Evolutionary conservation across 2,329 filamentous ascomycete genomes (phyloP).

Genomic region (Colletotrichum orchidophilum): DNA sequence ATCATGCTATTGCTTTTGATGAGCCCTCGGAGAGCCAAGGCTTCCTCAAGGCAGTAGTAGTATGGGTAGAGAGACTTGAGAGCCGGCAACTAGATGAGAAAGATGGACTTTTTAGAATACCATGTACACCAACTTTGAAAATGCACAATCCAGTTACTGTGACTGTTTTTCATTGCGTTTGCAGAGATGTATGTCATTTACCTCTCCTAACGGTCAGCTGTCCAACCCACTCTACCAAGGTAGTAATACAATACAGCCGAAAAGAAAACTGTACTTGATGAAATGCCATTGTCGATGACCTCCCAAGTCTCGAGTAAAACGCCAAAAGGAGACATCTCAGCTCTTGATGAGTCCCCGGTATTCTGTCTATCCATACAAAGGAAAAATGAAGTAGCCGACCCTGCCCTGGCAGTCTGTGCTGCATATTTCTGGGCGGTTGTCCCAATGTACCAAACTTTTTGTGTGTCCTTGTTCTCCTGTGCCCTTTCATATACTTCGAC

Average conservation of each 20-base stretch:
- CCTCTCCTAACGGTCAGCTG: background rate
- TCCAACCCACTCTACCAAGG: background rate
- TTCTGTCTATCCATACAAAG: constrained; percentile 40
- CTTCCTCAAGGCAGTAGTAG: background rate
- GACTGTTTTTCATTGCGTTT: too few species aligned
- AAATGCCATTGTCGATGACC: background rate
- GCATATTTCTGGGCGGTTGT: constrained; percentile 27
- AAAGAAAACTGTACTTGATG: constrained; percentile 1
- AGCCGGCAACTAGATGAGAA: background rate
- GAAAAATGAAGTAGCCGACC: constrained; percentile 14
- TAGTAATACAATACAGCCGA: constrained; percentile 18
- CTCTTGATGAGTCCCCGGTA: constrained; percentile 60
- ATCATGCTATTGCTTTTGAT: background rate
- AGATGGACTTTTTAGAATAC: background rate
- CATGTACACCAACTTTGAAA: background rate
- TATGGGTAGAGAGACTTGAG: background rate
- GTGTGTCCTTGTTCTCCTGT: background rate
- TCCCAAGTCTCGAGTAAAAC: constrained; percentile 13
- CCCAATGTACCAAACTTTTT: constrained; percentile 12
- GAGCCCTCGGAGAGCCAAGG: background rate
- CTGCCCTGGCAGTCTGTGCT: constrained; percentile 5
- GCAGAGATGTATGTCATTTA: background rate
- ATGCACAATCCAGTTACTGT: background rate
- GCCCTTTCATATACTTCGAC: background rate
- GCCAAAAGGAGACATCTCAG: constrained; percentile 60